Percentiles rank a stretch among this genome's conserved stretches.
Conservation (phyloP, 1,284 basidiomycete genomes). For the Quambalaria eucalypti region DNA sequence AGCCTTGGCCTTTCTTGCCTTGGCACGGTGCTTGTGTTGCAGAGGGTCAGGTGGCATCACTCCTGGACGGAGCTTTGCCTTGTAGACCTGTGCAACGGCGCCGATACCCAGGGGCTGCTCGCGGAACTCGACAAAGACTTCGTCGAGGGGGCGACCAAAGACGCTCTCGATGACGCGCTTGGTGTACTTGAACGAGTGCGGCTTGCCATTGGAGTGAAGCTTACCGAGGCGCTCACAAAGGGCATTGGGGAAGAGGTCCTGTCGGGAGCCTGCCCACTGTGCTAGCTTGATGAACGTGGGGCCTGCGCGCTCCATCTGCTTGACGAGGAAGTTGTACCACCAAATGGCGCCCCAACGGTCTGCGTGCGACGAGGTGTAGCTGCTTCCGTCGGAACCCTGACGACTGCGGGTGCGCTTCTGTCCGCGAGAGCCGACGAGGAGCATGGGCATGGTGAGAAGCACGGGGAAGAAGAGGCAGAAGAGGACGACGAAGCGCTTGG, state of each 20-base stretch:
- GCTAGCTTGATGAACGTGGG: slow-evolving; percentile 96
- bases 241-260: slow-evolving; percentile 85
- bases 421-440: slow-evolving; percentile 57
- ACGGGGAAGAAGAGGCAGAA: slow-evolving; percentile 79
- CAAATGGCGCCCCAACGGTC: slow-evolving; percentile 51
- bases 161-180: slow-evolving; percentile 71
- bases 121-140: slow-evolving; percentile 87
- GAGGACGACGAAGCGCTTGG: slow-evolving; percentile 73
- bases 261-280: slow-evolving; percentile 95
- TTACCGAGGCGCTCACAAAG: slow-evolving; percentile 78
- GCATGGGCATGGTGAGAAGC: slow-evolving; percentile 71
- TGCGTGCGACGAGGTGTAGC: slow-evolving; percentile 11
- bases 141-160: slow-evolving; percentile 62
- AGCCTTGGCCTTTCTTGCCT: background rate
- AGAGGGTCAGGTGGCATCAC: slow-evolving; percentile 60
- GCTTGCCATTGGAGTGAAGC: slow-evolving; percentile 78
- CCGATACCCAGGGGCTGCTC: slow-evolving; percentile 86
- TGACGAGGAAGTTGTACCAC: slow-evolving; percentile 88
- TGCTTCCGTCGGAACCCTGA: background rate
- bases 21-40: background rate
- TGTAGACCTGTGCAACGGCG: slow-evolving; percentile 92
- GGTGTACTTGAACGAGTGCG: slow-evolving; percentile 75
- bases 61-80: slow-evolving; percentile 70
- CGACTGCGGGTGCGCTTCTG: slow-evolving; percentile 3
- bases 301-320: slow-evolving; percentile 84